A percentile compares a stretch with the other conserved stretches of the same genome.
These are phyloP conservation scores for Endoconidiophora laricicola DNA, from an alignment of 2,329 filamentous ascomycete genomes.

Conservation along the genomic window DNA sequence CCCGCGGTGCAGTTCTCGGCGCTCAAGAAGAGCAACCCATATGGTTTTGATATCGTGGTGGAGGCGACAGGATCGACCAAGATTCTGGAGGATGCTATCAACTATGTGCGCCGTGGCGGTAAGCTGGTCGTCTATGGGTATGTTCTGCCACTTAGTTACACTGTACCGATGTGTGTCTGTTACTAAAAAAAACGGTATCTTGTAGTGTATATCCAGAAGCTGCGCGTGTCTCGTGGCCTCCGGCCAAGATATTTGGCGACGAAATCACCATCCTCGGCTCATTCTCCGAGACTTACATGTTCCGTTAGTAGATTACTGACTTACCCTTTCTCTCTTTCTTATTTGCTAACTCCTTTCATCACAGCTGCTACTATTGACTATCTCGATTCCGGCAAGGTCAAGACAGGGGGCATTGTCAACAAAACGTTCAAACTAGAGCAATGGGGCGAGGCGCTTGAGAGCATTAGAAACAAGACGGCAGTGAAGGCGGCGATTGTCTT, in stretches of 20 bases:
- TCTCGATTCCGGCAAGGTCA: conserved; percentile 42
- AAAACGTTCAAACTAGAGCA: conserved; percentile 59
- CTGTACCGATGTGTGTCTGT: neutral
- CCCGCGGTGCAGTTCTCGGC: conserved; percentile 42
- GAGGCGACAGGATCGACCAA: conserved; percentile 54
- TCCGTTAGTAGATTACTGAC: conserved; percentile 28
- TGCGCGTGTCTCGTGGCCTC: conserved; percentile 49
- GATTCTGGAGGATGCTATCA: conserved; percentile 53
- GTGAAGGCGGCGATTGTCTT: conserved; percentile 63
- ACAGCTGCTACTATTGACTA: conserved; percentile 31
- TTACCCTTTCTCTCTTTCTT: neutral
- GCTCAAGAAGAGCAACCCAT: conserved; percentile 47
- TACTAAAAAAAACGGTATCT: neutral
- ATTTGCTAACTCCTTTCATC: neutral
- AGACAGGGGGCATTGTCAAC: conserved; percentile 53
- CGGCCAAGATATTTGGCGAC: conserved; percentile 51
- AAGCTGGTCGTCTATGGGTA: conserved; percentile 52
- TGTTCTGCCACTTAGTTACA: neutral
- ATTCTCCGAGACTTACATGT: conserved; percentile 60
- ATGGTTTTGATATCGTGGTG: conserved; percentile 57
- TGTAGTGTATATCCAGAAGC: conserved; percentile 43
- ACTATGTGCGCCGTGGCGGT: conserved; percentile 54
- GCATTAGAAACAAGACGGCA: conserved; percentile 54
- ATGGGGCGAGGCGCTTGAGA: conserved; percentile 52
- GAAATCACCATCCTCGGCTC: conserved; percentile 59